Conservation (phyloP, 78 protist species). For the Dictyostelium capitatum region DNA sequence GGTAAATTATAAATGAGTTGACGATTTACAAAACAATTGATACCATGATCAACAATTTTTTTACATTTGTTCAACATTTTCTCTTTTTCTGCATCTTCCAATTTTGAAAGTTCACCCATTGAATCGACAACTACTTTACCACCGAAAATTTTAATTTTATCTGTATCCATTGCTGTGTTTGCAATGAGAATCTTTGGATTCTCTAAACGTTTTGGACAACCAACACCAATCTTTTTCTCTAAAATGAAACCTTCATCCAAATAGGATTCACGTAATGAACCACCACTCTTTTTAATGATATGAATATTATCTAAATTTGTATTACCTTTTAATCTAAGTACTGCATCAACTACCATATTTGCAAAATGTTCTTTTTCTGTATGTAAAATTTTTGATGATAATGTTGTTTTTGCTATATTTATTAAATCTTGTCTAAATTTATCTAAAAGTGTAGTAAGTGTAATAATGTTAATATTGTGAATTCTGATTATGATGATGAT, state of each 20-base stretch:
- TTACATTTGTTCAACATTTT: constrained; percentile 94
- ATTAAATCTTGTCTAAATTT: constrained; percentile 92
- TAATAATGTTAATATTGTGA: not conserved
- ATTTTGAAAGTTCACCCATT: constrained; percentile 92
- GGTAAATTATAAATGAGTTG: constrained; percentile 99
- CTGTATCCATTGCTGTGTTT: constrained; percentile 99
- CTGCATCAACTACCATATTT: constrained; percentile 97
- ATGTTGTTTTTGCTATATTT: constrained; percentile 98
- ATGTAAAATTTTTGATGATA: constrained; percentile 95
- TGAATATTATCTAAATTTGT: constrained; percentile 94
- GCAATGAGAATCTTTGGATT: constrained; percentile 97
- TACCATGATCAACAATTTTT: constrained; percentile 91
- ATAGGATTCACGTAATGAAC: constrained; percentile 94
- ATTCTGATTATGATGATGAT: too few relatives aligned
- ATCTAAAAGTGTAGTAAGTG: constrained; percentile 40
- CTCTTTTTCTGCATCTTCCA: constrained; percentile 97
- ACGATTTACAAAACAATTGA: constrained; percentile 98
- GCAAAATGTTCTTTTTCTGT: constrained; percentile 96
- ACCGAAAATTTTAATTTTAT: constrained; percentile 99
- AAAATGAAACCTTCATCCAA: constrained; percentile 99
- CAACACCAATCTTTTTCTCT: constrained; percentile 98
- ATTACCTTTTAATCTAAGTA: constrained; percentile 86
- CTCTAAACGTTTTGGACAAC: constrained; percentile 96
- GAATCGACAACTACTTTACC: constrained; percentile 91
- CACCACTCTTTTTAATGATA: constrained; percentile 97